Evolutionary conservation across 1,284 basidiomycete species (phyloP).

Genomic region (Apiotrichum gracile): DNA sequence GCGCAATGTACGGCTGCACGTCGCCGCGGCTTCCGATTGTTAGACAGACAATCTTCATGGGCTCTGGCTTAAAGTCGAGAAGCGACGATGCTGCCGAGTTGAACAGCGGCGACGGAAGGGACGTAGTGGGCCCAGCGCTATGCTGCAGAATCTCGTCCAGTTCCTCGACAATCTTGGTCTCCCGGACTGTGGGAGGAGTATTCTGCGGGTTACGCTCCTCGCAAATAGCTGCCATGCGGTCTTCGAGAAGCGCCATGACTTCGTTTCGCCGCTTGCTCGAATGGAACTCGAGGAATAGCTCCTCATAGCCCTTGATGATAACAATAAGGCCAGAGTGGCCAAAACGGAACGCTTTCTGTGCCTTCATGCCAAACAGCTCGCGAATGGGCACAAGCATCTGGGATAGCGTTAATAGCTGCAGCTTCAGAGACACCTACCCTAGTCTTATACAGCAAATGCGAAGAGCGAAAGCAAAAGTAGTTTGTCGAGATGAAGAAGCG

Average conservation of each 20-base stretch:
- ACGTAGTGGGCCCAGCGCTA: conserved; percentile 43
- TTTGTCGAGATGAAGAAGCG: conserved; percentile 80
- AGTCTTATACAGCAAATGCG: conserved; percentile 68
- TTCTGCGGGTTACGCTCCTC: conserved; percentile 16
- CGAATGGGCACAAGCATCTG: conserved; percentile 91
- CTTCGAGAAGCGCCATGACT: conserved; percentile 67
- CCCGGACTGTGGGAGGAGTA: not conserved
- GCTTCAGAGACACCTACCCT: conserved; percentile 53
- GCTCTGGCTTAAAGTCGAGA: conserved; percentile 85
- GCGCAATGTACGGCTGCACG: conserved; percentile 89
- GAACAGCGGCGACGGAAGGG: conserved; percentile 62
- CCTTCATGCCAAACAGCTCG: conserved; percentile 78
- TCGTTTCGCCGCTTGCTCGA: conserved; percentile 69
- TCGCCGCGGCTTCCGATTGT: conserved; percentile 93
- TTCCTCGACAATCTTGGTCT: not conserved
- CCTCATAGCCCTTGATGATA: conserved; percentile 90
- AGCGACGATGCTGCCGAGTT: conserved; percentile 87
- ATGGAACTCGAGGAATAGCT: conserved; percentile 90
- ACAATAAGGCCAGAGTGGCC: conserved; percentile 82
- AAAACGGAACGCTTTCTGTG: conserved; percentile 78
- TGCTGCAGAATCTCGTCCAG: conserved; percentile 16
- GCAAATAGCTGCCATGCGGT: conserved; percentile 64
- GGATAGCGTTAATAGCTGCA: too few relatives aligned
- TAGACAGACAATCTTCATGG: conserved; percentile 81
- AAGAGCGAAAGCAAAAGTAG: conserved; percentile 84